Evolutionary conservation across 345 rosid genomes (phyloP).

Genomic region (Populus ilicifolia): DNA sequence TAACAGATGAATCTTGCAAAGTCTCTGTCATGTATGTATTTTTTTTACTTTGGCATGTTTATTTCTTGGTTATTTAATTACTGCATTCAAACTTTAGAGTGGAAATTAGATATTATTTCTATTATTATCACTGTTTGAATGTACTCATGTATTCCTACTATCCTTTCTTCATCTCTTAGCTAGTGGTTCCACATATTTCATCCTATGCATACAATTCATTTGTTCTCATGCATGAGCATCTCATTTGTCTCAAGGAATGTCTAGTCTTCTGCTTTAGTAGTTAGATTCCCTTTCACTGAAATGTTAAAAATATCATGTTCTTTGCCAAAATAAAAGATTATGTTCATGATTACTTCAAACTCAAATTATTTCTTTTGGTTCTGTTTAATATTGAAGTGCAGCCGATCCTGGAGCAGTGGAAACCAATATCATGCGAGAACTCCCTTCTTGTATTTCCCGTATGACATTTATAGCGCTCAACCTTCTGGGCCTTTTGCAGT

Average conservation of each 20-base stretch:
- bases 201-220: too few relatives aligned
- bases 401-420: slow-evolving; percentile 83
- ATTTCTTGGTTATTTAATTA: neutral
- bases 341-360: neutral
- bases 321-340: neutral
- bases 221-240: neutral
- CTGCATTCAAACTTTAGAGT: neutral
- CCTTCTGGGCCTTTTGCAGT: slow-evolving; percentile 54
- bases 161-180: too few relatives aligned
- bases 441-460: slow-evolving; percentile 53
- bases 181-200: too few relatives aligned
- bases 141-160: neutral
- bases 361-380: slow-evolving; percentile 7
- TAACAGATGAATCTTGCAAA: slow-evolving; percentile 41
- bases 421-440: slow-evolving; percentile 87
- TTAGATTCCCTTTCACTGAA: neutral
- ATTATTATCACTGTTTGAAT: neutral
- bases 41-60: neutral
- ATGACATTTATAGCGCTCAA: slow-evolving; percentile 43
- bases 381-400: slow-evolving; percentile 42
- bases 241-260: neutral
- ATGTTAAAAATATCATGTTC: neutral
- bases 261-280: neutral
- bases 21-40: slow-evolving; percentile 69
- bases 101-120: neutral